Conservation (phyloP, 495 filamentous ascomycete species). For the Parathielavia appendiculata region DNA sequence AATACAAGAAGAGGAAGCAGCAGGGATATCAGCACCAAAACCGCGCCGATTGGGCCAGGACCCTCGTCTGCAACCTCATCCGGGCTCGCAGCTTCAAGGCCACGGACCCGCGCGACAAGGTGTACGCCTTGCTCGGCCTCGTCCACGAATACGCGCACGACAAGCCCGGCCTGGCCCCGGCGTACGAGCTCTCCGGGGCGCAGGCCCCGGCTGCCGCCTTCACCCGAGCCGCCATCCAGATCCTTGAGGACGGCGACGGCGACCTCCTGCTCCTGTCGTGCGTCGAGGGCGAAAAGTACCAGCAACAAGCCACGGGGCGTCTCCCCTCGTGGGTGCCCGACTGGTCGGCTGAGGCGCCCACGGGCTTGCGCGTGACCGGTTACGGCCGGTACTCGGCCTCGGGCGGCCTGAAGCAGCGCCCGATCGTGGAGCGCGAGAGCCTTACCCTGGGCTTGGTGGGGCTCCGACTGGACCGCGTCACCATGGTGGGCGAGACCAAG, state of each 20-base stretch:
- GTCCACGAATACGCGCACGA: background rate
- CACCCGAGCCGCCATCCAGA: background rate
- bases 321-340: background rate
- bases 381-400: background rate
- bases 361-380: background rate
- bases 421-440: background rate
- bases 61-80: background rate
- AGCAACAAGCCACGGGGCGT: background rate
- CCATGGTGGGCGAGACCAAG: background rate
- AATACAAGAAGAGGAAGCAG: background rate
- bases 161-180: background rate
- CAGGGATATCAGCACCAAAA: too few species aligned
- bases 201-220: background rate
- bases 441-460: background rate
- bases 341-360: background rate
- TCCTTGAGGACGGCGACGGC: background rate
- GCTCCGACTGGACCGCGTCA: background rate
- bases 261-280: background rate
- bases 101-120: background rate
- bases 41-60: too few species aligned
- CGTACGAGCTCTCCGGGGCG: background rate
- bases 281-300: background rate
- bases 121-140: background rate
- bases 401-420: background rate
- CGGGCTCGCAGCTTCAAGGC: background rate